phyloP scores from a whole-genome alignment of 148 eudicot species.

The Selenicereus undatus region DNA sequence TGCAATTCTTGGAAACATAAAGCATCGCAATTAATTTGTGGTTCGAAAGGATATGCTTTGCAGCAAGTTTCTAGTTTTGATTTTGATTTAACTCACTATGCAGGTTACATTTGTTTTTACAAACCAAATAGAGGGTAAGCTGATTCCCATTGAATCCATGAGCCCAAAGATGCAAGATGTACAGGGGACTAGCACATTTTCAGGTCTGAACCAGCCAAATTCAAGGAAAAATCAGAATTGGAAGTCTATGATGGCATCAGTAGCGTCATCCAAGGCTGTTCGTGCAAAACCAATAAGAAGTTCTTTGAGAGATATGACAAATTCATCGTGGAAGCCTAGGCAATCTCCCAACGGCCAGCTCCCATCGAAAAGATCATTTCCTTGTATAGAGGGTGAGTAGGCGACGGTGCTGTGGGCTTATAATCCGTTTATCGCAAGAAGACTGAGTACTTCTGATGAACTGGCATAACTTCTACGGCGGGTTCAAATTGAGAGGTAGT shows the following conservation, averaged over 20 bases:
- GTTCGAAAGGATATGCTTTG: too few relatives aligned
- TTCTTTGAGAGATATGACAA: constrained; percentile 40
- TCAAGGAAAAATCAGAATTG: constrained; percentile 25
- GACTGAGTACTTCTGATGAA: not conserved
- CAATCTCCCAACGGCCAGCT: constrained; percentile 39
- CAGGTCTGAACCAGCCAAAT: constrained; percentile 7
- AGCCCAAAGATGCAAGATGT: constrained; percentile 27
- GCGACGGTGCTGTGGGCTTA: constrained; percentile 34
- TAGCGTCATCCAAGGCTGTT: constrained; percentile 26
- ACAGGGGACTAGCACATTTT: constrained; percentile 16
- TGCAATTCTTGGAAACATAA: not conserved
- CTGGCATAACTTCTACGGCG: not conserved
- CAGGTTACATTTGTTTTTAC: constrained; percentile 93
- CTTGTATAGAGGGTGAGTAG: constrained; percentile 29
- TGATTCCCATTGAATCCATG: constrained; percentile 74
- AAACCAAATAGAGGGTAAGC: constrained; percentile 91
- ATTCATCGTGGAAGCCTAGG: constrained; percentile 38
- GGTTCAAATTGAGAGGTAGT: not conserved
- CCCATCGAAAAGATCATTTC: constrained; percentile 54
- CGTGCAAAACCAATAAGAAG: constrained; percentile 29
- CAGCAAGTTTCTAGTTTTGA: too few relatives aligned
- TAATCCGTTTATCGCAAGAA: too few relatives aligned
- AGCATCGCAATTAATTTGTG: not conserved
- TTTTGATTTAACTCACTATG: constrained; percentile 18
- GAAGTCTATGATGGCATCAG: constrained; percentile 23